phyloP scores from a whole-genome alignment of 768 basidiomycete genomes.

The Serendipita vermifera region DNA sequence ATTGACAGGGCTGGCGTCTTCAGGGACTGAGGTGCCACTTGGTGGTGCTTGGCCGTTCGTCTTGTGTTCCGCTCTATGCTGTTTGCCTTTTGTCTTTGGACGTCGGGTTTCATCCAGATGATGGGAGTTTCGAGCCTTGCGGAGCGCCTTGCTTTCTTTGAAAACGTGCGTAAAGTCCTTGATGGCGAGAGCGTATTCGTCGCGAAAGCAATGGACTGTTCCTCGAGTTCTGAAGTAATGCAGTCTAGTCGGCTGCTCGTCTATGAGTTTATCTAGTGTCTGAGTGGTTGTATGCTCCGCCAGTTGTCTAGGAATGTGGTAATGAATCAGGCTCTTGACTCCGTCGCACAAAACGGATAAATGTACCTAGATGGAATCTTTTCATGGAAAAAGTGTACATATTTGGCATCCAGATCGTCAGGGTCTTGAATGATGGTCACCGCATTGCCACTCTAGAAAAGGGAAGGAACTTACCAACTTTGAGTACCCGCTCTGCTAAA shows the following conservation, averaged over 20 bases:
- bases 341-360: slow-evolving; percentile 14
- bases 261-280: slow-evolving; percentile 70
- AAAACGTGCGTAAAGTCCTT: slow-evolving; percentile 75
- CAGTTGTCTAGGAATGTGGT: slow-evolving; percentile 45
- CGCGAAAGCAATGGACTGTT: slow-evolving; percentile 78
- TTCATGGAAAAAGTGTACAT: slow-evolving; percentile 90
- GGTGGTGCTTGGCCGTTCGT: slow-evolving; percentile 52
- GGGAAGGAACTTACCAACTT: slow-evolving; percentile 35
- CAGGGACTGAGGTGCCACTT: slow-evolving; percentile 44
- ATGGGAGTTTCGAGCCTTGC: slow-evolving; percentile 51
- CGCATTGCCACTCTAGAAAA: slow-evolving; percentile 3
- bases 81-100: slow-evolving; percentile 32
- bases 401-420: slow-evolving; percentile 62
- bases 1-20: slow-evolving; percentile 23
- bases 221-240: slow-evolving; percentile 85
- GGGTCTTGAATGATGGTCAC: slow-evolving; percentile 40
- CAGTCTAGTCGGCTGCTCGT: slow-evolving; percentile 55
- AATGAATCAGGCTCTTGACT: slow-evolving; percentile 12
- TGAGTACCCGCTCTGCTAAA: slow-evolving; percentile 77
- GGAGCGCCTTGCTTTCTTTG: slow-evolving; percentile 57
- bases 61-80: slow-evolving; percentile 42
- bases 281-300: slow-evolving; percentile 70
- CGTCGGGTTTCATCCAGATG: slow-evolving; percentile 28
- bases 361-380: slow-evolving; percentile 83
- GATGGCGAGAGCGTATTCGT: slow-evolving; percentile 60